phyloP scores from a whole-genome alignment of 1,284 basidiomycete genomes.

The Lentinula novae-zelandiae region DNA sequence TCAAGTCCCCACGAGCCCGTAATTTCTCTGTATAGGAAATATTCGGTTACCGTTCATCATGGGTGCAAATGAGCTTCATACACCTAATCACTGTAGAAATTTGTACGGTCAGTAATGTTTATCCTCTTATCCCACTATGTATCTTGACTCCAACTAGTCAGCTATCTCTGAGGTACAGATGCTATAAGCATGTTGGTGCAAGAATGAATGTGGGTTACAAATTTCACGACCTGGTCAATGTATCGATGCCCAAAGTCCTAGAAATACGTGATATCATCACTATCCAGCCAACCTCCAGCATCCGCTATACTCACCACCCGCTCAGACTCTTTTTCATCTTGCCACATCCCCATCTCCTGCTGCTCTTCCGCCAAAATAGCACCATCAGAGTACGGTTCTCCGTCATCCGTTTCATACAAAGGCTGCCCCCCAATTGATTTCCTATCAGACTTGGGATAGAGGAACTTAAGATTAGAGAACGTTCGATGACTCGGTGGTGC shows the following conservation, averaged over 20 bases:
- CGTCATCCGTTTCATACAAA: conserved; percentile 34
- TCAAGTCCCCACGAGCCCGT: too few relatives aligned
- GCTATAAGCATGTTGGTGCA: too few relatives aligned
- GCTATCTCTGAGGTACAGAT: too few relatives aligned
- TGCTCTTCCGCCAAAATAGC: conserved; percentile 24
- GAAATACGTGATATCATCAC: conserved; percentile 67
- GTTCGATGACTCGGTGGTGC: conserved; percentile 42
- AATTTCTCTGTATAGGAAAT: too few relatives aligned
- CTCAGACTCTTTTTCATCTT: conserved; percentile 19
- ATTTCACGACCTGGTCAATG: too few relatives aligned
- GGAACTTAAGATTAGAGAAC: conserved; percentile 56
- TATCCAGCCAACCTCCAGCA: conserved; percentile 57
- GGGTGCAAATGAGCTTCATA: too few relatives aligned
- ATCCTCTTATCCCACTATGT: too few relatives aligned
- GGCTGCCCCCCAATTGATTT: conserved; percentile 26
- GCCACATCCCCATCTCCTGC: conserved; percentile 21
- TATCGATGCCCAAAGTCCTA: background rate
- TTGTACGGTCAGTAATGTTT: too few relatives aligned
- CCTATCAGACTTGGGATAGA: conserved; percentile 22
- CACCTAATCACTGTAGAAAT: too few relatives aligned
- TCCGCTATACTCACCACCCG: conserved; percentile 15
- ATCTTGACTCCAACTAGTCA: too few relatives aligned
- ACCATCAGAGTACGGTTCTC: conserved; percentile 22
- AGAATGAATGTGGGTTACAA: too few relatives aligned
- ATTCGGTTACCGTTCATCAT: too few relatives aligned